Percentiles rank a stretch among this genome's conserved stretches.
Evolutionary conservation across 805 yeast species (phyloP).

Genomic region (Lachancea thermotolerans): DNA sequence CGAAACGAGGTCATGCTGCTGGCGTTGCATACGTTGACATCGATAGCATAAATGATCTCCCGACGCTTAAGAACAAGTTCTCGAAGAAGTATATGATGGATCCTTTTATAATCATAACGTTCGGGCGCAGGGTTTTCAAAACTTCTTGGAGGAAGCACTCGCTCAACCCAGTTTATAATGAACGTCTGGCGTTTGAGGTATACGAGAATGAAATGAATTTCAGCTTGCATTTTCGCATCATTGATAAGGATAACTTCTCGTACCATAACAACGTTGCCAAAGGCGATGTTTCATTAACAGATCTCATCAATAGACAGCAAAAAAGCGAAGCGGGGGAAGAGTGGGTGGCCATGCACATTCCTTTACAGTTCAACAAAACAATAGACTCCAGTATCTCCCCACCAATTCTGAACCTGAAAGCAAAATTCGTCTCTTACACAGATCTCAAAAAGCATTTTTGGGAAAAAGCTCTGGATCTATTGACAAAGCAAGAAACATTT

Average conservation of each 20-base stretch:
- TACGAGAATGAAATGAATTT: conserved; percentile 57
- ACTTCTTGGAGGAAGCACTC: conserved; percentile 82
- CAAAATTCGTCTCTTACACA: conserved; percentile 61
- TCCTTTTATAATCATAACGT: conserved; percentile 87
- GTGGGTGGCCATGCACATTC: conserved; percentile 32
- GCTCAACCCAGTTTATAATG: conserved; percentile 74
- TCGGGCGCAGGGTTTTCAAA: conserved; percentile 80
- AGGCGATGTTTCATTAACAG: conserved; percentile 49
- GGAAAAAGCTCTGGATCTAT: conserved; percentile 46
- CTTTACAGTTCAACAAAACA: conserved; percentile 18
- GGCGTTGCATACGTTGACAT: conserved; percentile 81
- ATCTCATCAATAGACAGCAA: conserved; percentile 34
- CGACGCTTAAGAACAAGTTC: conserved; percentile 59
- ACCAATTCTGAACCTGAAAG: conserved; percentile 42
- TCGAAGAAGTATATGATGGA: conserved; percentile 89
- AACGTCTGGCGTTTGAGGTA: conserved; percentile 73
- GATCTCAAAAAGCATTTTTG: conserved; percentile 63
- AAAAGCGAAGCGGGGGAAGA: conserved; percentile 15
- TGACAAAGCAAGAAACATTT: conserved; percentile 37
- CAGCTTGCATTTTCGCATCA: conserved; percentile 60
- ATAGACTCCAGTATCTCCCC: conserved; percentile 26
- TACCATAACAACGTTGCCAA: conserved; percentile 77
- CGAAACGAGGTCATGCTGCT: conserved; percentile 28
- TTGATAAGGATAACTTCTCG: conserved; percentile 81
- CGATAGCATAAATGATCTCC: conserved; percentile 65